These are phyloP conservation scores for Colletotrichum euphorbiae DNA, from an alignment of 2,329 filamentous ascomycete genomes.

Conservation along the genomic window DNA sequence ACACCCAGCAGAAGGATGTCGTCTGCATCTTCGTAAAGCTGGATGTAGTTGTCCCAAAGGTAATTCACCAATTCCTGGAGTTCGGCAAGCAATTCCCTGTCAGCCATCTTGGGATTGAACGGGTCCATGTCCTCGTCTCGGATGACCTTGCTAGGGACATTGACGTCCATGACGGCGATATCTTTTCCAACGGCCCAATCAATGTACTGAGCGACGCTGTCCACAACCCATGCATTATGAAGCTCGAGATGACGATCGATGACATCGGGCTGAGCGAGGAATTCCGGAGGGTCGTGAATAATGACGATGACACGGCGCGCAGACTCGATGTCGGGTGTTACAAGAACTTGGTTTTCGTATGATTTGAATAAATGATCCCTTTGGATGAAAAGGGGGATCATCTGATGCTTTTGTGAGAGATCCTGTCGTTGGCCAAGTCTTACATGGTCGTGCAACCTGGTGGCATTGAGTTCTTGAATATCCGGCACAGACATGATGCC, in stretches of 20 bases:
- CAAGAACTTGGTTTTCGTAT: slow-evolving; percentile 88
- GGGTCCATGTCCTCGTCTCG: slow-evolving; percentile 67
- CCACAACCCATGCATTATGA: slow-evolving; percentile 91
- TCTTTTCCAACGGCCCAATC: slow-evolving; percentile 82
- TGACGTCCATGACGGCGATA: slow-evolving; percentile 91
- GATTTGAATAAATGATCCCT: slow-evolving; percentile 77
- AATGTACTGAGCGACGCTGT: slow-evolving; percentile 83
- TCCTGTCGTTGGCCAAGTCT: slow-evolving; percentile 79
- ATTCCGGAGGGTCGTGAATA: slow-evolving; percentile 88
- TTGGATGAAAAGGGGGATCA: slow-evolving; percentile 85
- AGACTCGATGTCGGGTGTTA: slow-evolving; percentile 77
- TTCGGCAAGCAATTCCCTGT: slow-evolving; percentile 65
- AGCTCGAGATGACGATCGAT: slow-evolving; percentile 80
- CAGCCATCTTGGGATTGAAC: slow-evolving; percentile 57
- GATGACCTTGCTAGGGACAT: slow-evolving; percentile 83
- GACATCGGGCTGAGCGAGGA: slow-evolving; percentile 74
- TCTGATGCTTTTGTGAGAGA: slow-evolving; percentile 77
- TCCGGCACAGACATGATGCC: slow-evolving; percentile 67
- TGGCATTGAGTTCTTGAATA: slow-evolving; percentile 63
- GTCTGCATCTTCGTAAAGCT: slow-evolving; percentile 76
- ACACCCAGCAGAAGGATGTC: slow-evolving; percentile 89
- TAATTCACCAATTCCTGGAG: slow-evolving; percentile 83
- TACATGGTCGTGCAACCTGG: slow-evolving; percentile 83
- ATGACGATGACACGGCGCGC: slow-evolving; percentile 81
- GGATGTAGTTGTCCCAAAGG: slow-evolving; percentile 97